These are phyloP conservation scores for Parmales sp. DNA, from an alignment of 108 stramenopile genomes.

Conservation along the genomic window DNA sequence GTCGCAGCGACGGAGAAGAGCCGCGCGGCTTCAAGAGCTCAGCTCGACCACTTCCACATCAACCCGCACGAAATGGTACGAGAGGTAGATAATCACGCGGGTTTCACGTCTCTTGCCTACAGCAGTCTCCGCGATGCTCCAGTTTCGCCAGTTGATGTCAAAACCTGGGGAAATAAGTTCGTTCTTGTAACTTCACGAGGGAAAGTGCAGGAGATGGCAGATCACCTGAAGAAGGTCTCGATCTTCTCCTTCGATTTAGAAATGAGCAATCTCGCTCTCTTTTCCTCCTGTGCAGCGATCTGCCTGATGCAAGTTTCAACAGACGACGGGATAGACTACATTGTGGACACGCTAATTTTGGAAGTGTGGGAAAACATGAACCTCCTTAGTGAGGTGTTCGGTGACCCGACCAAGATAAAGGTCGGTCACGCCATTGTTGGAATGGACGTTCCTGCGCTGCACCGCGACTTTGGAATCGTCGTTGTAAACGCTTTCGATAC, in stretches of 20 bases:
- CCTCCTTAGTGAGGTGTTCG: slow-evolving; percentile 57
- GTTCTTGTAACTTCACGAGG: too few relatives aligned
- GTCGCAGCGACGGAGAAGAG: too few relatives aligned
- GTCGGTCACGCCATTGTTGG: slow-evolving; percentile 82
- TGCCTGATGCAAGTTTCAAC: slow-evolving; percentile 65
- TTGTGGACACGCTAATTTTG: slow-evolving; percentile 63
- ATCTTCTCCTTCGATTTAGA: slow-evolving; percentile 67
- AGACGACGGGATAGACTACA: slow-evolving; percentile 49
- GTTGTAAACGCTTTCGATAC: slow-evolving; percentile 91
- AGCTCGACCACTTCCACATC: too few relatives aligned
- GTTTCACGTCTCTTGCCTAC: too few relatives aligned
- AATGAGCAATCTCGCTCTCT: slow-evolving; percentile 34
- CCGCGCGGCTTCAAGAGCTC: too few relatives aligned
- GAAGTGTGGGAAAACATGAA: slow-evolving; percentile 55
- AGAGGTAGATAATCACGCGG: too few relatives aligned
- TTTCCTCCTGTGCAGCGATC: slow-evolving; percentile 27
- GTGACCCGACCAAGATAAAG: slow-evolving; percentile 73
- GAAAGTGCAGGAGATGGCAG: too few relatives aligned
- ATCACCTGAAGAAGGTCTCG: too few relatives aligned
- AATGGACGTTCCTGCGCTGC: slow-evolving; percentile 69
- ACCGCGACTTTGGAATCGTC: slow-evolving; percentile 87
- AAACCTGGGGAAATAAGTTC: too few relatives aligned
- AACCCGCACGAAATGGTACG: too few relatives aligned
- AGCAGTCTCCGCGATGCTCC: too few relatives aligned
- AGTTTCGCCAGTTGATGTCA: too few relatives aligned